A percentile compares a stretch with the other conserved stretches of the same genome.
phyloP scores from a whole-genome alignment of 2,329 filamentous ascomycete genomes.

The Trichoderma lentiforme region DNA sequence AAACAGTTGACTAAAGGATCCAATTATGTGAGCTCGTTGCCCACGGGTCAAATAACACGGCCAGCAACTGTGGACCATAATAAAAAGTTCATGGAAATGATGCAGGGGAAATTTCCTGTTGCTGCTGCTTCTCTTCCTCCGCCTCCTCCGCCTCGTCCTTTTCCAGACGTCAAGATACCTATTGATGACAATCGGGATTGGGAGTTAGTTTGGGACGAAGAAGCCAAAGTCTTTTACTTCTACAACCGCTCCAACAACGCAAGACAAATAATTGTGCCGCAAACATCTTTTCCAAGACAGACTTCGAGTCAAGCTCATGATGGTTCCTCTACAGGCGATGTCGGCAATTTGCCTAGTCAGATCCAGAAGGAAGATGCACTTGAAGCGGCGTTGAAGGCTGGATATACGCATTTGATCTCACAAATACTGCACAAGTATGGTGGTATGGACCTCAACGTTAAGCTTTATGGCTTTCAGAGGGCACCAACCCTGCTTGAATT shows the following conservation, averaged over 20 bases:
- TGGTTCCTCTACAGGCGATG: background rate
- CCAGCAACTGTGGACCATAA: background rate
- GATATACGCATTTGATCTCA: background rate
- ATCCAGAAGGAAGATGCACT: background rate
- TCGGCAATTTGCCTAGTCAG: background rate
- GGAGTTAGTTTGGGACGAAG: background rate
- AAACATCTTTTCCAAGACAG: background rate
- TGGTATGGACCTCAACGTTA: background rate
- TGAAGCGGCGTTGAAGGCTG: background rate
- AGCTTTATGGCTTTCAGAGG: background rate
- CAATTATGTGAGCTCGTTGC: background rate
- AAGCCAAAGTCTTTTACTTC: background rate
- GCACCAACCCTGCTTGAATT: background rate
- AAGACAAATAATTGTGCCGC: background rate
- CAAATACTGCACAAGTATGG: background rate
- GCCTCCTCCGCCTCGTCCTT: background rate
- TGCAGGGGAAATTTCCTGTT: background rate
- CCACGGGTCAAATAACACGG: background rate
- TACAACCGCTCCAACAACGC: background rate
- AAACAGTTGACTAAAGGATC: background rate
- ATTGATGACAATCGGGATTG: background rate
- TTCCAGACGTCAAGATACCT: background rate
- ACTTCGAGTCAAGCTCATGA: background rate
- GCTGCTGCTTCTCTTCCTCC: background rate
- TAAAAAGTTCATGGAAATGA: background rate